Base-by-base conservation (phyloP, 495 filamentous ascomycete genomes). In the Oleoguttula mirabilis region DNA sequence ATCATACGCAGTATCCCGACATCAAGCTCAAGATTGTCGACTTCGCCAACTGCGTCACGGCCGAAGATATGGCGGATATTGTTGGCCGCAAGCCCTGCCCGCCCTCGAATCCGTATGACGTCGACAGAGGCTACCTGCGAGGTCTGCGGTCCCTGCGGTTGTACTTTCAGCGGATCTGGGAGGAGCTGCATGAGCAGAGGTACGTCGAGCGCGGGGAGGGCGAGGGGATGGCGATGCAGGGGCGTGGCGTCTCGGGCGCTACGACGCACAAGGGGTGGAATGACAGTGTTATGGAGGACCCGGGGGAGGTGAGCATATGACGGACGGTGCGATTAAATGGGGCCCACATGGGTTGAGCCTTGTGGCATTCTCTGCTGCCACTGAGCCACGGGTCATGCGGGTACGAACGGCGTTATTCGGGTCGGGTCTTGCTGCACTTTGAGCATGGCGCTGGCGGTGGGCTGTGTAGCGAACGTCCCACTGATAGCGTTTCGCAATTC, bases 11-110 rank as follows among this genome's bases (percentile, higher is more conserved):
- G 3, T 44, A 47, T 43, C 58, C 63, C 7, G 69, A 78, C 37
- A 84, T 98, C 45, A 81, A 93, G 54, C 72, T 98, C 57, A 95
- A 95, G 61, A 93, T 98, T 58, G 88, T 94, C 32, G 90, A 98
- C 59, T 98, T 98, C 66, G 90, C 90, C 20, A 98, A 98, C 56
- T 95, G 88, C 50, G 80, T 96, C 6, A 94, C 86, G 8, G 81
- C 83, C 3, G 84, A 88, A 39, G 85, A 94, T 54, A 34, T 36
- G 35, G 31, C 38, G 10, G 15, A 31, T 23, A 33, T 43, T 10
- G 17, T 36, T 0, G 61, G 68, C 22, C 65, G 71, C 40, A 72
- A 75, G 21, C 68, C 75, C 21, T 94, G 88, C 47, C 92, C 92
- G 14, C 90, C 92, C 19, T 67, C 77, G 39, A 70, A 87, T 59